Percentiles rank a stretch among this genome's conserved stretches.
Conservation (phyloP, 2,329 filamentous ascomycete genomes). For the Fusarium sp. region DNA sequence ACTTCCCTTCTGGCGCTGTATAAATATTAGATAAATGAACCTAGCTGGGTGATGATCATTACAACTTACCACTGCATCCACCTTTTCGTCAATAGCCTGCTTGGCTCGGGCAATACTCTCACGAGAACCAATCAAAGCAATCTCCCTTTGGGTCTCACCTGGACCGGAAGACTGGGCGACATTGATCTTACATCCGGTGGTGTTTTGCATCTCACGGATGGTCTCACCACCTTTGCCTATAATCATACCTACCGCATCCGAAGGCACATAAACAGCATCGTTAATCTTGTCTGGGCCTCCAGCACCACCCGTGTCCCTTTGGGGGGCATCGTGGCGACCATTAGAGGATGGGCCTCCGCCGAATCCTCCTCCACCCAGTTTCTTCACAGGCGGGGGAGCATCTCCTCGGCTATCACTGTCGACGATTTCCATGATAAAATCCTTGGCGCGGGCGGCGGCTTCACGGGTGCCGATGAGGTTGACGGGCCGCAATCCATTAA, state of each 20-base stretch:
- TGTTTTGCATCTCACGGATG: conserved; percentile 91
- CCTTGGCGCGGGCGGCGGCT: conserved; percentile 80
- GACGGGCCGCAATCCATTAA: conserved; percentile 88
- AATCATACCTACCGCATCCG: conserved; percentile 94
- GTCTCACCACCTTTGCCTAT: conserved; percentile 95
- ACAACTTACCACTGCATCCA: conserved; percentile 81
- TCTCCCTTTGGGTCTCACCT: conserved; percentile 82
- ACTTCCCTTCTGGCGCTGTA: conserved; percentile 63
- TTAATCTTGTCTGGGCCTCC: conserved; percentile 73
- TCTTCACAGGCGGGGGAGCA: conserved; percentile 47
- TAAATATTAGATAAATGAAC: conserved; percentile 42
- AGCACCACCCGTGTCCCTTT: conserved; percentile 52
- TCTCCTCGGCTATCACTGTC: conserved; percentile 82
- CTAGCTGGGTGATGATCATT: neutral
- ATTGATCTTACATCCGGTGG: conserved; percentile 92
- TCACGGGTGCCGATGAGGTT: conserved; percentile 85
- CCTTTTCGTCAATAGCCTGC: conserved; percentile 87
- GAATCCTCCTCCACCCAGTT: conserved; percentile 33
- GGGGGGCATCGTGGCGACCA: conserved; percentile 46
- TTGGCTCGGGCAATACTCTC: conserved; percentile 85
- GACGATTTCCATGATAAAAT: conserved; percentile 91
- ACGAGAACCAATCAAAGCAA: conserved; percentile 80
- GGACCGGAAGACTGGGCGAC: conserved; percentile 83
- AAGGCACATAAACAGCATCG: conserved; percentile 85
- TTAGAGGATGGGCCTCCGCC: conserved; percentile 26